phyloP scores from a whole-genome alignment of 2,329 filamentous ascomycete genomes.

The Endoconidiophora laricicola region DNA sequence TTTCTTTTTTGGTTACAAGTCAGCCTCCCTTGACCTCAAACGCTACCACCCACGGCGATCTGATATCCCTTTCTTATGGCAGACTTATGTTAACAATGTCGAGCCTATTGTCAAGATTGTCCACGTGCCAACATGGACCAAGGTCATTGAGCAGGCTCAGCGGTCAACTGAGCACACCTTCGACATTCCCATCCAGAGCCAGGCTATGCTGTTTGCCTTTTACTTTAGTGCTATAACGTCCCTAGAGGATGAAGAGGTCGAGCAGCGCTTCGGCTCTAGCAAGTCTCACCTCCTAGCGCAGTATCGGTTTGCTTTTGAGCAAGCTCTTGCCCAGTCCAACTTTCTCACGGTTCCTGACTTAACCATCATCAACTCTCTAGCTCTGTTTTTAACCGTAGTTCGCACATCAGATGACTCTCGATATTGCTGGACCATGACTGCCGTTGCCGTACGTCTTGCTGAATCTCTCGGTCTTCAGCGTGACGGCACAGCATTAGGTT shows the following conservation, averaged over 20 bases:
- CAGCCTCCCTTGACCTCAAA: slow-evolving; percentile 48
- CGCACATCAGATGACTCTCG: slow-evolving; percentile 31
- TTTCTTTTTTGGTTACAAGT: slow-evolving; percentile 59
- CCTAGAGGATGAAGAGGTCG: slow-evolving; percentile 42
- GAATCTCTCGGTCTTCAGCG: slow-evolving; percentile 45
- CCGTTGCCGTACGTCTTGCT: slow-evolving; percentile 39
- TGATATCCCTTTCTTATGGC: slow-evolving; percentile 52
- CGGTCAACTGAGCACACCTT: slow-evolving; percentile 30
- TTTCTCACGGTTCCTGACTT: slow-evolving; percentile 41
- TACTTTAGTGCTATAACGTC: slow-evolving; percentile 43
- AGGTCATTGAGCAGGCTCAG: slow-evolving; percentile 42
- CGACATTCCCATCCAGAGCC: slow-evolving; percentile 36
- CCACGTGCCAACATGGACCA: slow-evolving; percentile 50
- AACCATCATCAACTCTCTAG: slow-evolving; percentile 39
- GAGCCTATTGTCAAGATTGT: slow-evolving; percentile 56
- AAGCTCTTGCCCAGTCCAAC: slow-evolving; percentile 39
- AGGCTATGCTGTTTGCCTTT: slow-evolving; percentile 47
- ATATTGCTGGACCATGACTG: slow-evolving; percentile 43
- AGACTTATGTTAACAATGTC: slow-evolving; percentile 55
- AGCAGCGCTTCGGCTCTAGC: slow-evolving; percentile 26
- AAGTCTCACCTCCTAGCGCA: slow-evolving; percentile 29
- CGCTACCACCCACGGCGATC: slow-evolving; percentile 48
- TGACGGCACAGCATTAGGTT: slow-evolving; percentile 32
- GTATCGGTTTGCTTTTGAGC: slow-evolving; percentile 37
- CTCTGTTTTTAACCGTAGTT: slow-evolving; percentile 36